These are phyloP conservation scores for Aspergillus sergii DNA, from an alignment of 2,329 filamentous ascomycete species.

Conservation along the genomic window DNA sequence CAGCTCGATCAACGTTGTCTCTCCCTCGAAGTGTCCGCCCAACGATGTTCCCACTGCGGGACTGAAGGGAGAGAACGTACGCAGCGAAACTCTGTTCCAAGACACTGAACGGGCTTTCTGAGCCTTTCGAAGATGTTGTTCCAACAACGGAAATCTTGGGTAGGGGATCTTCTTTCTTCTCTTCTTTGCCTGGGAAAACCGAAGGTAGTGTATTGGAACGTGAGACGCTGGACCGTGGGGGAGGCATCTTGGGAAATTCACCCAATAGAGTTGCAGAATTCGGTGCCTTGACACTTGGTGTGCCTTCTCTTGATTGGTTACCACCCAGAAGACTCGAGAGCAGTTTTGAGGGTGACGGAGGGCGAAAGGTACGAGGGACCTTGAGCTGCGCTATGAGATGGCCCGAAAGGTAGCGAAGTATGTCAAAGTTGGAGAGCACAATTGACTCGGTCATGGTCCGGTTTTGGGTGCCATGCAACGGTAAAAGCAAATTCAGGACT, in stretches of 20 bases:
- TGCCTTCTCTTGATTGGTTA: constrained; percentile 40
- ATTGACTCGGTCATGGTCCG: constrained; percentile 60
- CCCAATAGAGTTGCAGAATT: constrained; percentile 41
- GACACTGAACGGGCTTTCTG: constrained; percentile 67
- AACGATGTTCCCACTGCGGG: constrained; percentile 83
- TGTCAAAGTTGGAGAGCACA: constrained; percentile 76
- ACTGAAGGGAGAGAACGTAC: constrained; percentile 79
- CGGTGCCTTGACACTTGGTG: constrained; percentile 37
- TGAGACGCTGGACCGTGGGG: constrained; percentile 39
- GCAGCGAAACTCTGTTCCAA: constrained; percentile 84
- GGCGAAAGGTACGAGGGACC: constrained; percentile 64
- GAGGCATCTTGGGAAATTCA: constrained; percentile 48
- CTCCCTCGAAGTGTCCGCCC: constrained; percentile 75
- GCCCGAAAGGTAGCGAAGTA: constrained; percentile 70
- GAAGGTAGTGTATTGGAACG: constrained; percentile 49
- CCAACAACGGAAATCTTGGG: constrained; percentile 55
- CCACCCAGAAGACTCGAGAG: constrained; percentile 78
- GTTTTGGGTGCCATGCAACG: constrained; percentile 65
- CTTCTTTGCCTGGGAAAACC: constrained; percentile 50
- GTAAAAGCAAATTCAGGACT: constrained; percentile 74
- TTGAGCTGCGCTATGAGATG: constrained; percentile 65
- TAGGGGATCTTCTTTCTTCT: constrained; percentile 41
- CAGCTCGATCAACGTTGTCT: constrained; percentile 70
- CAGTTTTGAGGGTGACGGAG: constrained; percentile 86
- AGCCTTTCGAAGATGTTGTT: constrained; percentile 52